Conservation (phyloP, 768 basidiomycete species). For the Macrolepiota dolichaula region DNA sequence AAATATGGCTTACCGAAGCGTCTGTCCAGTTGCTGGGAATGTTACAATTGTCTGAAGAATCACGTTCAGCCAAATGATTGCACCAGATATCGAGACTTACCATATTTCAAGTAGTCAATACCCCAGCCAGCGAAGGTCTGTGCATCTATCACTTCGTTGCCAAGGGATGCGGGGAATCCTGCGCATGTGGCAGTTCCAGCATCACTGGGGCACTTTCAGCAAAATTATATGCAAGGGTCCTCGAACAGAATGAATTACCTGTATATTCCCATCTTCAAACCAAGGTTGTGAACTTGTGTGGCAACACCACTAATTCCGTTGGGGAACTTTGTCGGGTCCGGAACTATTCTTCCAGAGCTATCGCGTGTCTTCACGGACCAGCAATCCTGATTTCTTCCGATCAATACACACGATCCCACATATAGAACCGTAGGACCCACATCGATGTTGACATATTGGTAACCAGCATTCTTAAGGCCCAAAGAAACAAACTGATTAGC, state of each 20-base stretch:
- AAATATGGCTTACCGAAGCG: conserved; percentile 23
- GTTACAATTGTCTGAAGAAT: conserved; percentile 46
- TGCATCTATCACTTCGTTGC: conserved; percentile 46
- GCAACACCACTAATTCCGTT: conserved; percentile 46
- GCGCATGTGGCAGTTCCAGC: conserved; percentile 51
- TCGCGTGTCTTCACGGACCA: conserved; percentile 42
- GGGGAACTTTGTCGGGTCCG: conserved; percentile 52
- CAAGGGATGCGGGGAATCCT: conserved; percentile 54
- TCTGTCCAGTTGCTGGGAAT: conserved; percentile 52
- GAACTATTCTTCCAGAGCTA: conserved; percentile 38
- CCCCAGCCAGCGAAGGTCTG: conserved; percentile 51
- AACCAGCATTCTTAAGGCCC: conserved; percentile 45
- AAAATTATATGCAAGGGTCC: background rate
- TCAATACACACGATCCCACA: background rate
- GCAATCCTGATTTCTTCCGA: conserved; percentile 34
- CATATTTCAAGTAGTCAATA: conserved; percentile 57
- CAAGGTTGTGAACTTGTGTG: conserved; percentile 40
- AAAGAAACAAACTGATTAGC: conserved; percentile 44
- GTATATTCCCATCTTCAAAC: conserved; percentile 51
- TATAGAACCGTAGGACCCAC: conserved; percentile 22
- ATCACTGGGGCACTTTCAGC: conserved; percentile 31
- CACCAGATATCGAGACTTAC: conserved; percentile 19
- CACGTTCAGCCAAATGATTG: background rate
- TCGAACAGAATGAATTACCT: conserved; percentile 24
- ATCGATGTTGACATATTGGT: conserved; percentile 51